Percentiles rank a stretch among this genome's conserved stretches.
These are phyloP conservation scores for Monilinia vaccinii-corymbosi DNA, from an alignment of 2,329 filamentous ascomycete species.

Conservation along the genomic window DNA sequence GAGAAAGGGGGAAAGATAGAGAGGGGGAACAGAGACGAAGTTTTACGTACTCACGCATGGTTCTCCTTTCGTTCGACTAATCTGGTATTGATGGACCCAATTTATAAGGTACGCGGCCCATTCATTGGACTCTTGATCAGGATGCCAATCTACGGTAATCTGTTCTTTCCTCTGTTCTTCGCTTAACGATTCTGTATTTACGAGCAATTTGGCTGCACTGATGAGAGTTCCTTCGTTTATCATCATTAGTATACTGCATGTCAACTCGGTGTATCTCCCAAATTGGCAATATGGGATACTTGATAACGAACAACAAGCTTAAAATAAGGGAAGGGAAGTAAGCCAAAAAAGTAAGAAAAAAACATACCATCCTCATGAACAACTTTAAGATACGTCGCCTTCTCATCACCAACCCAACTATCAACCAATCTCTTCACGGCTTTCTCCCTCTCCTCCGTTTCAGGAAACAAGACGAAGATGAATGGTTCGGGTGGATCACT, in stretches of 20 bases:
- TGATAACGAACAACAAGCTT: background rate
- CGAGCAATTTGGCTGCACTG: constrained; percentile 6
- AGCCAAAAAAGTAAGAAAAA: background rate
- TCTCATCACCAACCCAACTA: constrained; percentile 13
- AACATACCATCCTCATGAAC: constrained; percentile 13
- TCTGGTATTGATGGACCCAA: constrained; percentile 12
- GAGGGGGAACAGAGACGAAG: background rate
- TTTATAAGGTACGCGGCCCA: constrained; percentile 14
- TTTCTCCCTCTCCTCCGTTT: constrained; percentile 11
- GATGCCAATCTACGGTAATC: constrained; percentile 15
- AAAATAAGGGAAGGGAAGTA: background rate
- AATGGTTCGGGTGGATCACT: constrained; percentile 13
- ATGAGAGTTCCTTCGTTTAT: background rate
- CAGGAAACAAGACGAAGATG: constrained; percentile 15
- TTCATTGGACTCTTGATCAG: constrained; percentile 14
- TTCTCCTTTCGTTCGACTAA: constrained; percentile 10
- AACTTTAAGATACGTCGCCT: constrained; percentile 17
- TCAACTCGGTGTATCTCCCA: no score
- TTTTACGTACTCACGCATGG: constrained; percentile 14
- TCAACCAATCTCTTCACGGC: constrained; percentile 14
- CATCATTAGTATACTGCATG: background rate
- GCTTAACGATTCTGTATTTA: background rate
- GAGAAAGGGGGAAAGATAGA: no score
- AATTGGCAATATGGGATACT: no score
- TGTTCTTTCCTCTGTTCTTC: constrained; percentile 14